Evolutionary conservation across 2,329 filamentous ascomycete species (phyloP).

Genomic region (Davidsoniella neocaledoniae): DNA sequence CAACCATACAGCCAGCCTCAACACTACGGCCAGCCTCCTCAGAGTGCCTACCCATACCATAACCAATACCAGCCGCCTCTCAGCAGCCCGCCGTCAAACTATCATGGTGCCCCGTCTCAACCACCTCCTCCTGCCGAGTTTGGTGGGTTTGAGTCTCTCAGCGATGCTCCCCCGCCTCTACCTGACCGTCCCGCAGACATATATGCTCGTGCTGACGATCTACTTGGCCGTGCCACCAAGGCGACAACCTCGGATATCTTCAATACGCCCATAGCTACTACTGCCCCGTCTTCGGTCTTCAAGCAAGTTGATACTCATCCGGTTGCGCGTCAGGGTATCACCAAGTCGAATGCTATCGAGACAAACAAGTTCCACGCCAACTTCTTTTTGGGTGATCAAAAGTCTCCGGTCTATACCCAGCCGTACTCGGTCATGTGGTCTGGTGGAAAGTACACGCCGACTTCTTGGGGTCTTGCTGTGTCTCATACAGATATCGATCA

Average conservation of each 20-base stretch:
- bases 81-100: neutral
- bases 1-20: constrained; percentile 7
- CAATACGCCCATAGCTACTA: constrained; percentile 34
- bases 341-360: constrained; percentile 32
- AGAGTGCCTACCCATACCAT: constrained; percentile 12
- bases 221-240: constrained; percentile 7
- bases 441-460: constrained; percentile 36
- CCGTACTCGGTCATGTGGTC: constrained; percentile 58
- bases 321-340: constrained; percentile 35
- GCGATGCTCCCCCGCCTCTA: constrained; percentile 12
- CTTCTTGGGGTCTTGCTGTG: constrained; percentile 47
- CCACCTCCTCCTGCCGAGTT: neutral
- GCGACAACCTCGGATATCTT: constrained; percentile 33
- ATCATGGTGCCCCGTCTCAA: neutral
- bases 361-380: constrained; percentile 78
- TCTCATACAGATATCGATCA: constrained; percentile 56
- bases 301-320: constrained; percentile 37
- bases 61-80: constrained; percentile 4
- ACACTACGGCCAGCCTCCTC: constrained; percentile 1
- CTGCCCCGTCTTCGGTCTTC: constrained; percentile 33
- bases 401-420: constrained; percentile 52
- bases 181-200: constrained; percentile 4
- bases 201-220: neutral
- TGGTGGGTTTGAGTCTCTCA: constrained; percentile 10
- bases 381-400: constrained; percentile 60